Percentiles rank a stretch among this genome's conserved stretches.
These are phyloP conservation scores for Hemisphaericaspora xylanilytica DNA, from an alignment of 1,139 yeast species.

Conservation along the genomic window DNA sequence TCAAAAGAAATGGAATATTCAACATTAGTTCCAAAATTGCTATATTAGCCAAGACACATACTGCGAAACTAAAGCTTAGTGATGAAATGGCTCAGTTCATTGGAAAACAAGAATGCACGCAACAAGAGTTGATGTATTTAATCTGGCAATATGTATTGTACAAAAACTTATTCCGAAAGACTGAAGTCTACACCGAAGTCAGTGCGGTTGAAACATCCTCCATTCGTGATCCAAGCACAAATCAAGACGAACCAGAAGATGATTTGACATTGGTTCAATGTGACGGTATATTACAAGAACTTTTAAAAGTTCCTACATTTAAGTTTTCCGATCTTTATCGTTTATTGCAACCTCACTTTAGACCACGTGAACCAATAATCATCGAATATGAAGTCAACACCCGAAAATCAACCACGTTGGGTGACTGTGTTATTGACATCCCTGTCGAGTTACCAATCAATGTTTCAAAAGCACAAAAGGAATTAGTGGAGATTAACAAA, in stretches of 20 bases:
- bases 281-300: constrained; percentile 60
- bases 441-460: constrained; percentile 57
- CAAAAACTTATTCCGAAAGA: constrained; percentile 59
- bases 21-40: constrained; percentile 72
- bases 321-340: constrained; percentile 76
- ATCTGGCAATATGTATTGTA: constrained; percentile 87
- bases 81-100: constrained; percentile 63
- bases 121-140: constrained; percentile 80
- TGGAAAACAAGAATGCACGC: constrained; percentile 76
- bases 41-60: constrained; percentile 78
- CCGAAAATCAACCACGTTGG: constrained; percentile 72
- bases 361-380: constrained; percentile 77
- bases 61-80: constrained; percentile 55
- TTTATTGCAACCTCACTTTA: constrained; percentile 54
- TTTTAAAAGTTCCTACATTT: constrained; percentile 53
- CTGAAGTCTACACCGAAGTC: constrained; percentile 30
- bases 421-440: constrained; percentile 77
- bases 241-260: constrained; percentile 27
- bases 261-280: constrained; percentile 55
- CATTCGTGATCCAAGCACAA: constrained; percentile 12
- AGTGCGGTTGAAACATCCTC: constrained; percentile 32
- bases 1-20: constrained; percentile 71
- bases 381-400: constrained; percentile 75
- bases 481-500: constrained; percentile 39
- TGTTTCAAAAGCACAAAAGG: constrained; percentile 38